Conservation (phyloP, 352 stramenopile genomes). For the Thalassiosira ordinaria region DNA sequence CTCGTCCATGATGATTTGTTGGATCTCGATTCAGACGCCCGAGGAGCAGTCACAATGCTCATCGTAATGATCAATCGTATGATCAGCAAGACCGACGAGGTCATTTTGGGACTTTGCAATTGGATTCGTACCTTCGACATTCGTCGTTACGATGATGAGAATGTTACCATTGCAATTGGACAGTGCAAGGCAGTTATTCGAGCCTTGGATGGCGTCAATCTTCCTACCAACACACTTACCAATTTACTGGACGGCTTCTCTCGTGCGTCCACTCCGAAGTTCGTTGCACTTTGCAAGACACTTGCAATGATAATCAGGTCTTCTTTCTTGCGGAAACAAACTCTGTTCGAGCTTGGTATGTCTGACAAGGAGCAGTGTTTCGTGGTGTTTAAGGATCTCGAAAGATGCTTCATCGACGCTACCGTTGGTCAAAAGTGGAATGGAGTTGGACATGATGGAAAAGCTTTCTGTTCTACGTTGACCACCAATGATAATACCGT, state of each 20-base stretch:
- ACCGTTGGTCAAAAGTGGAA: neutral
- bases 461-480: neutral
- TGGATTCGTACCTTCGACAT: neutral
- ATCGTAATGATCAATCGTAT: neutral
- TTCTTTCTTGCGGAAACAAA: neutral
- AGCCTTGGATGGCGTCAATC: neutral
- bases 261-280: neutral
- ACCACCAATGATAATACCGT: neutral
- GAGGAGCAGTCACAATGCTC: neutral
- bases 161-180: neutral
- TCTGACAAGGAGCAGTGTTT: neutral
- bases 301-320: neutral
- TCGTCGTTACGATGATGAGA: neutral
- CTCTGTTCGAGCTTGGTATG: neutral
- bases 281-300: neutral
- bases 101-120: neutral
- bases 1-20: neutral
- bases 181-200: neutral
- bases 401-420: neutral
- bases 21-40: neutral
- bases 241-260: neutral
- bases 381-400: slow-evolving; percentile 1
- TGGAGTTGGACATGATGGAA: neutral
- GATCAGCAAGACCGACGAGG: neutral
- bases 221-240: neutral